These are phyloP conservation scores for Xerocomellus amylosporus DNA, from an alignment of 768 basidiomycete genomes.

Conservation along the genomic window DNA sequence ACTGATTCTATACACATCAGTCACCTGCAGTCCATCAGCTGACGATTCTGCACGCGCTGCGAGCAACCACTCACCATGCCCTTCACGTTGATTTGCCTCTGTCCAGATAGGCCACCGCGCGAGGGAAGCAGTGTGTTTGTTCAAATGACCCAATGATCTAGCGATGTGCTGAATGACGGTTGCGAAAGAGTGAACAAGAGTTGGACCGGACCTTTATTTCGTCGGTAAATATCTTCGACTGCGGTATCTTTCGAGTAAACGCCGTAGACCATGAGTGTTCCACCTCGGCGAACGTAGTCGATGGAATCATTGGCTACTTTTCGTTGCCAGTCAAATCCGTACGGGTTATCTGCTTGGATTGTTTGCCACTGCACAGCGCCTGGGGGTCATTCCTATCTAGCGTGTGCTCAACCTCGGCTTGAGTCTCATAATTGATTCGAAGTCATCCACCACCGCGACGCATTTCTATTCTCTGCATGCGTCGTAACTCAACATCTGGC, in stretches of 20 bases:
- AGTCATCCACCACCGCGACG: too few species aligned
- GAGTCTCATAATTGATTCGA: too few species aligned
- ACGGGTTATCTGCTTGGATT: constrained; percentile 71
- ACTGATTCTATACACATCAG: constrained; percentile 59
- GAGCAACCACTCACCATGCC: constrained; percentile 51
- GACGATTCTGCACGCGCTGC: not conserved
- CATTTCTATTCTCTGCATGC: too few species aligned
- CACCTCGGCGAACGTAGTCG: constrained; percentile 78
- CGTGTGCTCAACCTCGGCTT: not conserved
- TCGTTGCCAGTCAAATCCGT: constrained; percentile 81
- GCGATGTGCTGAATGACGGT: not conserved
- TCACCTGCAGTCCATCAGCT: constrained; percentile 17
- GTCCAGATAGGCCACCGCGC: constrained; percentile 82
- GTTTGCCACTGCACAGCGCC: constrained; percentile 69
- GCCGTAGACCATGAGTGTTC: constrained; percentile 80
- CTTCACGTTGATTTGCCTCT: constrained; percentile 71
- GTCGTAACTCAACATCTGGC: too few species aligned
- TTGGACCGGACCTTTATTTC: constrained; percentile 59
- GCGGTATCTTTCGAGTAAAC: constrained; percentile 80
- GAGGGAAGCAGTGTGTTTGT: constrained; percentile 85
- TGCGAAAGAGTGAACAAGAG: not conserved
- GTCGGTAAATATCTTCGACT: constrained; percentile 69
- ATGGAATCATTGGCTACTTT: constrained; percentile 77
- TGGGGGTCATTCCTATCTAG: constrained; percentile 71
- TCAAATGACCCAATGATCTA: constrained; percentile 86